Conservation (phyloP, 2,329 filamentous ascomycete genomes). For the Monilinia polystroma region DNA sequence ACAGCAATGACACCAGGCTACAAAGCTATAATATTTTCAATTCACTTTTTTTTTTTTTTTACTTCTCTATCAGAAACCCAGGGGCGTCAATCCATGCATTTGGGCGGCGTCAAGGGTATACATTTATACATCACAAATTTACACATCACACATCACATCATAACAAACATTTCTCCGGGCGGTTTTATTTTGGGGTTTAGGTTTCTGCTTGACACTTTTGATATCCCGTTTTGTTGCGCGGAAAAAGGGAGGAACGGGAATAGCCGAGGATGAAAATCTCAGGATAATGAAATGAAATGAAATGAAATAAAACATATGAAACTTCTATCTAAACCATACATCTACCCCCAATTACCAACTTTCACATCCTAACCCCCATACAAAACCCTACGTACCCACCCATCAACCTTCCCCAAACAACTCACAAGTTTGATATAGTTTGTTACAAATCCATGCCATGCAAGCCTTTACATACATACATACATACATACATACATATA, state of each 20-base stretch:
- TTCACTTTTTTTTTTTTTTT: neutral
- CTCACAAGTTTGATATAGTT: too few relatives aligned
- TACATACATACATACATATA: too few relatives aligned
- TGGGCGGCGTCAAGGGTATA: conserved; percentile 16
- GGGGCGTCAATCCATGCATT: conserved; percentile 15
- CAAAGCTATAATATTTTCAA: neutral
- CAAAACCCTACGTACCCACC: neutral
- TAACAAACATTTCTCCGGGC: too few relatives aligned
- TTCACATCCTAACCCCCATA: too few relatives aligned
- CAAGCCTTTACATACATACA: too few relatives aligned
- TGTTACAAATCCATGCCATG: too few relatives aligned
- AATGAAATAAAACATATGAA: neutral
- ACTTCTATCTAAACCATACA: too few relatives aligned
- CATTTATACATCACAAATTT: neutral
- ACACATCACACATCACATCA: too few relatives aligned
- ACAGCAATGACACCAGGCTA: neutral
- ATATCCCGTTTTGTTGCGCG: conserved; percentile 4
- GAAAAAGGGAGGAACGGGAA: neutral
- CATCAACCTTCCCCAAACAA: neutral
- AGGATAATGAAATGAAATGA: conserved; percentile 6
- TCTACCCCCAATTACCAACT: too few relatives aligned
- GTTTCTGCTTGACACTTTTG: neutral
- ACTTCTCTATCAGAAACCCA: conserved; percentile 1
- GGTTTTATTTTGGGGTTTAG: neutral
- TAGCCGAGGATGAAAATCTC: neutral